Evolutionary conservation across 2,329 filamentous ascomycete species (phyloP), one percentile per base, ranked within the genome.

Genomic region (Venturia aucupariae): DNA sequence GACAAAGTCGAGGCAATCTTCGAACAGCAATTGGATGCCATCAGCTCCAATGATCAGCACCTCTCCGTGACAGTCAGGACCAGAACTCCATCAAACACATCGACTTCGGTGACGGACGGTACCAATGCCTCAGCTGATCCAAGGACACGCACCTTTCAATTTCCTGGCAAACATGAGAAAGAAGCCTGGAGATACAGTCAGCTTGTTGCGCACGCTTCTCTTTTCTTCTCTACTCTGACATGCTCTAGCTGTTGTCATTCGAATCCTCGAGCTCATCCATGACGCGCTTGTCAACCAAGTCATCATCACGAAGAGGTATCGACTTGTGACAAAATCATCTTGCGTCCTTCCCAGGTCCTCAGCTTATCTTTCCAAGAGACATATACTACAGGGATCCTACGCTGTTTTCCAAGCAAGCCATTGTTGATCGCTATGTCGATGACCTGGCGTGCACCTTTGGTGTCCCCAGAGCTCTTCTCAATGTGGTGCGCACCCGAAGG

Each of bases 311-410:
- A 87, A 86, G 71, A 78, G 84, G 84, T 84, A 22, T 39, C 22
- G 19, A 57, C 48, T 42, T 22, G 46, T 19, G 15, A 7, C 62
- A 39, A 10, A 32, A 19, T 27, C 38, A 42, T n/a, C 32, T 11
- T 55, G 54, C 57, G 35, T 32, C 32, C 2, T 51, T 38, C 15
- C 42, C 35, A 41, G 24, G 19, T 24, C 44, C 42, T 41, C 59
- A 41, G 24, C 51, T 57, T 17, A 57, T 30, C 27, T 4, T 13
- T 22, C 4, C n/a, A 66, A 93, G 90, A 67, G 89, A 90, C 70
- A 86, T 95, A 4, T 95, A 87, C 73, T 95, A 95, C 71, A 85
- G 90, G 69, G 82, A 92, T 68, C 84, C 87, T 4, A 81, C 85
- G 11, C 77, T 95, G 0, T 95, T 94, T 70, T 80, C 81, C 24